phyloP scores from a whole-genome alignment of 352 stramenopile genomes.

The Pythium chondricola region DNA sequence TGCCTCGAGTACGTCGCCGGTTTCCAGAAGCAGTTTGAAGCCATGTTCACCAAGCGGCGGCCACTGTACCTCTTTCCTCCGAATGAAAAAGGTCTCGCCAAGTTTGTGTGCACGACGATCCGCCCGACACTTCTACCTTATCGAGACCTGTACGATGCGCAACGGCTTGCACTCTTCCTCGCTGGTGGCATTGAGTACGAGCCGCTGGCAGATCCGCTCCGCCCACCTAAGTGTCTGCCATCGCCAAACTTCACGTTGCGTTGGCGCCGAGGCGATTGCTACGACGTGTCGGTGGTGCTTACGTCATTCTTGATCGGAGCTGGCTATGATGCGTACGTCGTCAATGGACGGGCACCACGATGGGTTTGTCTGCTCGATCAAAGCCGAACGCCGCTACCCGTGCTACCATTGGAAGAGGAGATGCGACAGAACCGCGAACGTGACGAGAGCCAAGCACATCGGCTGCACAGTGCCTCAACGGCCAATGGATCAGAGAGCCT shows the following conservation, averaged over 20 bases:
- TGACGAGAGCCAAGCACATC: constrained; percentile 19
- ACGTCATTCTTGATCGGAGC: constrained; percentile 89
- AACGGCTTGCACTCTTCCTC: constrained; percentile 84
- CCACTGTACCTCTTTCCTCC: constrained; percentile 84
- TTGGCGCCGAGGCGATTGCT: constrained; percentile 87
- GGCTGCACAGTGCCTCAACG: constrained; percentile 2
- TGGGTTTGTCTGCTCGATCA: constrained; percentile 92
- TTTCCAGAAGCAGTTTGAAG: constrained; percentile 88
- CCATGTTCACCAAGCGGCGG: constrained; percentile 72
- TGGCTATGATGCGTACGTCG: constrained; percentile 94
- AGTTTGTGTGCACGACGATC: constrained; percentile 94
- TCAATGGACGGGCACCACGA: constrained; percentile 78
- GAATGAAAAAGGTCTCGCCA: constrained; percentile 90
- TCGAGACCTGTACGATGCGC: constrained; percentile 89
- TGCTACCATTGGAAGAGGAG: constrained; percentile 45
- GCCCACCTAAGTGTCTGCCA: constrained; percentile 67
- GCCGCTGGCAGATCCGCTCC: constrained; percentile 80
- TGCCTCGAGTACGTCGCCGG: constrained; percentile 92
- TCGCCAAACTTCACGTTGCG: constrained; percentile 85
- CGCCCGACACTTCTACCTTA: constrained; percentile 90
- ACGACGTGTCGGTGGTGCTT: constrained; percentile 89
- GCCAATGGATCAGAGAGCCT: constrained; percentile 11
- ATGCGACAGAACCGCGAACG: constrained; percentile 34
- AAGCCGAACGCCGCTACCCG: constrained; percentile 61
- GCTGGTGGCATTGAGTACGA: constrained; percentile 91